phyloP scores from a whole-genome alignment of 2,329 filamentous ascomycete species.

The Stagonosporopsis chrysanthemi region DNA sequence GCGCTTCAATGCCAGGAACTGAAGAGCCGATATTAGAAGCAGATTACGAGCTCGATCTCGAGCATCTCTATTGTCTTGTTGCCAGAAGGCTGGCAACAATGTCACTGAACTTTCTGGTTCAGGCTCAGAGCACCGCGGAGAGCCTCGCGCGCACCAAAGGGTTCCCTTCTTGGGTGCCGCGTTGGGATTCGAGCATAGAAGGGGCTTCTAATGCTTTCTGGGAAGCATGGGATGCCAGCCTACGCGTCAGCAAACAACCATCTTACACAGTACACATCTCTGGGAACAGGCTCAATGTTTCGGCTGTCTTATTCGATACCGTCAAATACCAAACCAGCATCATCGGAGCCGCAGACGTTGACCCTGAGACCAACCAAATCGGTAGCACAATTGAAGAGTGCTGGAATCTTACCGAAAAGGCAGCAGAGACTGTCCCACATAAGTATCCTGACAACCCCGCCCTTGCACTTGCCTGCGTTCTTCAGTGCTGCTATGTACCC shows the following conservation, averaged over 20 bases:
- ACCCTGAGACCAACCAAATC: background rate
- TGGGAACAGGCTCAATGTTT: background rate
- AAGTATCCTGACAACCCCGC: background rate
- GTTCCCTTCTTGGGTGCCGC: background rate
- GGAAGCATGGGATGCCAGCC: background rate
- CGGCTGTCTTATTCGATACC: background rate
- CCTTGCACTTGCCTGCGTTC: background rate
- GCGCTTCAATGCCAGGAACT: background rate
- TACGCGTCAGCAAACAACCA: background rate
- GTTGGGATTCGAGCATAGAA: background rate
- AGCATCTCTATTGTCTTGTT: background rate
- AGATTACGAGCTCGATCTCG: background rate
- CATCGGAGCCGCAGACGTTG: background rate
- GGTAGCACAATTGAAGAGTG: background rate
- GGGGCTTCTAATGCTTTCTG: background rate
- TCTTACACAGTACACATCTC: background rate
- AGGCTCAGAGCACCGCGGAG: background rate
- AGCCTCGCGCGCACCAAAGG: background rate
- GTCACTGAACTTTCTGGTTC: background rate
- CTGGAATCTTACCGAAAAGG: background rate
- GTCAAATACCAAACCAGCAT: background rate
- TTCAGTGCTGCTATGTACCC: background rate
- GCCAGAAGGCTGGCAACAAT: background rate
- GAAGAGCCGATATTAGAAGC: background rate
- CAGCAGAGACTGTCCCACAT: background rate